phyloP scores from a whole-genome alignment of 176 grass and related monocot genomes.

The Puya raimondii region DNA sequence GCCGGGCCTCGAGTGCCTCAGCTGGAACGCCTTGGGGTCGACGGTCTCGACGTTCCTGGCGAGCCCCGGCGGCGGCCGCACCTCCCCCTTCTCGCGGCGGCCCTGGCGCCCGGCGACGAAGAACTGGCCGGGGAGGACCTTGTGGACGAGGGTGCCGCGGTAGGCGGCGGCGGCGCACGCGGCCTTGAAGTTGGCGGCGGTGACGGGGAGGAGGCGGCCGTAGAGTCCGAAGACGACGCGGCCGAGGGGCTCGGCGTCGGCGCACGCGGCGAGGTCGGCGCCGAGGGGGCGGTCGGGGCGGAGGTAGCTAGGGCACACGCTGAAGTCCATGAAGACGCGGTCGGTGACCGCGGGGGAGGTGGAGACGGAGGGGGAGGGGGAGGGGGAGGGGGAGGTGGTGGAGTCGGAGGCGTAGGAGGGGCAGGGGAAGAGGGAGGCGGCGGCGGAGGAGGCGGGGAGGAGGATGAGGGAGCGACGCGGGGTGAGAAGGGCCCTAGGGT shows the following conservation, averaged over 20 bases:
- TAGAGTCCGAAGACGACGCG: constrained; percentile 93
- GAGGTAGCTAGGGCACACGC: constrained; percentile 72
- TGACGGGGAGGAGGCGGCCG: constrained; percentile 59
- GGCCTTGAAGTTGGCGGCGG: constrained; percentile 65
- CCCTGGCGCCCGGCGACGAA: constrained; percentile 81
- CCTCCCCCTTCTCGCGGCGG: constrained; percentile 61
- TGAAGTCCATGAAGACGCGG: constrained; percentile 82
- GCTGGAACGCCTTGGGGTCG: constrained; percentile 61
- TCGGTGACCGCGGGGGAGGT: background rate
- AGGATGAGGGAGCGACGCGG: background rate
- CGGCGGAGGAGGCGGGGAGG: background rate
- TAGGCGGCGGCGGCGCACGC: constrained; percentile 65
- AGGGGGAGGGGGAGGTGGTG: background rate
- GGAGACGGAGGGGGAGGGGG: background rate
- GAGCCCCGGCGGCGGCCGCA: constrained; percentile 52
- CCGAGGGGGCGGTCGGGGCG: constrained; percentile 62
- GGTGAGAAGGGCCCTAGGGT: background rate
- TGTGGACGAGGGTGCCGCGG: constrained; percentile 76
- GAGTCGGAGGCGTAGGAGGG: background rate
- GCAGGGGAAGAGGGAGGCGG: background rate
- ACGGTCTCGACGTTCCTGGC: constrained; percentile 61
- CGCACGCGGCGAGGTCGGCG: constrained; percentile 63
- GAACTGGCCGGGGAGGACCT: constrained; percentile 74
- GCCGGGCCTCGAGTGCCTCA: constrained; percentile 64
- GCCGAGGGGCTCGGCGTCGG: constrained; percentile 73